Percentiles rank a stretch among this genome's conserved stretches.
Evolutionary conservation across 2,329 filamentous ascomycete genomes (phyloP).

Genomic region (Colletotrichum noveboracense): DNA sequence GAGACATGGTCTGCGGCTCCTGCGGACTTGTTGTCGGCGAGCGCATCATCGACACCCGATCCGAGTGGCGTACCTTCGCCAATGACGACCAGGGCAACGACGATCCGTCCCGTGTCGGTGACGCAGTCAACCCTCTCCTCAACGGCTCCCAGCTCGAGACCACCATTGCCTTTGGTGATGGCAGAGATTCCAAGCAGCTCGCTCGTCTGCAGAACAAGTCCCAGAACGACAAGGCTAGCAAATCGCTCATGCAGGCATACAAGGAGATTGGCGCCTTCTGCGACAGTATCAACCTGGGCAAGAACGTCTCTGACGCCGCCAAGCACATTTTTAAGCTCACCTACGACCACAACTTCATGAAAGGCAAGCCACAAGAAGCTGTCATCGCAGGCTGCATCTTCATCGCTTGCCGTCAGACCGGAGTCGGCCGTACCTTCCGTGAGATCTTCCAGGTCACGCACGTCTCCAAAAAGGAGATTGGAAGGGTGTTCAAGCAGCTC

Average conservation of each 20-base stretch:
- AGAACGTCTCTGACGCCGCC: conserved; percentile 83
- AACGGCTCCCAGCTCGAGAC: conserved; percentile 91
- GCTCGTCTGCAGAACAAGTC: conserved; percentile 85
- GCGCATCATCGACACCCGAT: conserved; percentile 92
- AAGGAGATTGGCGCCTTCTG: conserved; percentile 89
- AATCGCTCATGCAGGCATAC: conserved; percentile 81
- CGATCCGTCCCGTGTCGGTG: conserved; percentile 97
- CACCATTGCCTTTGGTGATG: conserved; percentile 83
- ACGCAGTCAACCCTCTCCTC: conserved; percentile 86
- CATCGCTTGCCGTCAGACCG: conserved; percentile 91
- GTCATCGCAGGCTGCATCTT: conserved; percentile 97
- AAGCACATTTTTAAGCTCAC: conserved; percentile 96
- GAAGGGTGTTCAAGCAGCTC: conserved; percentile 90
- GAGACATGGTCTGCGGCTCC: conserved; percentile 90
- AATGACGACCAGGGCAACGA: conserved; percentile 98
- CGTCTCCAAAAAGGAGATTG: conserved; percentile 97
- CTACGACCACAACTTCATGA: conserved; percentile 91
- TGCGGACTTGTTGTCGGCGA: conserved; percentile 92
- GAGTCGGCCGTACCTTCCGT: conserved; percentile 86
- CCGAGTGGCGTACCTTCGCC: conserved; percentile 98
- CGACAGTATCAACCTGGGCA: conserved; percentile 82
- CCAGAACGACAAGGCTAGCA: conserved; percentile 82
- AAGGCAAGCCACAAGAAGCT: conserved; percentile 92
- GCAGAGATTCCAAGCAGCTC: conserved; percentile 73
- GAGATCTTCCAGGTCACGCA: conserved; percentile 94